Evolutionary conservation across 2,329 filamentous ascomycete genomes (phyloP), one percentile per base, ranked within the genome.

Genomic region (Leptographium lundbergii): DNA sequence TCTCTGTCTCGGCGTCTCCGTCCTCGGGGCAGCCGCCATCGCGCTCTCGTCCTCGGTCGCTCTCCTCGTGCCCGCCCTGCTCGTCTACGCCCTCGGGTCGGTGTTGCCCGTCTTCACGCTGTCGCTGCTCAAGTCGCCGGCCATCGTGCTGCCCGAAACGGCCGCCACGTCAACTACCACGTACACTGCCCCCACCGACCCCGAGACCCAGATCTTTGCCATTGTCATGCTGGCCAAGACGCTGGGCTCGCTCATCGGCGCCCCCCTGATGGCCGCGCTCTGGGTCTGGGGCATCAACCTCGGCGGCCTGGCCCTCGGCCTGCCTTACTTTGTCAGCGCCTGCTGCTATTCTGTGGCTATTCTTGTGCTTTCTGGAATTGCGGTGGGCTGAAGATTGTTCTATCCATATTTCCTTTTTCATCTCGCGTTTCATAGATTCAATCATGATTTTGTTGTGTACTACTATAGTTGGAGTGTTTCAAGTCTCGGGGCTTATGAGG

Each of bases 191-290:
- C 63, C 14, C 53, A 22, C 42, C 47, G 58, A 59, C 48, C 56
- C 60, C 9, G 59, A 61, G 0, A 69, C 72, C 19, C 64, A 69
- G 34, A 68, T 78, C 2, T 78, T 78, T 59, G 75, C 77, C 2
- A 72, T 79, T n/a, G 75, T 77, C 17, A 79, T 79, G 75, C 69
- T 79, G 63, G 70, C 77, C 2, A 76, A 77, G 66, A 77, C 76
- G 0, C 66, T 74, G 0, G 77, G 76, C 4, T 76, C 76, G 7
- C 68, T 79, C 11, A 59, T 79, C 0, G 77, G 77, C 0, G 75
- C 75, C 2, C 74, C 75, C 0, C 63, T 75, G 10, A 78, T 79
- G 75, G 75, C 75, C 3, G 61, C 68, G 1, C 57, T 77, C 2
- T 79, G 77, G 77, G 72, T 78, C 6, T 64, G 65, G n/a, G 76